Evolutionary conservation across 805 yeast species (phyloP).

Genomic region (Nakazawaea pomicola): DNA sequence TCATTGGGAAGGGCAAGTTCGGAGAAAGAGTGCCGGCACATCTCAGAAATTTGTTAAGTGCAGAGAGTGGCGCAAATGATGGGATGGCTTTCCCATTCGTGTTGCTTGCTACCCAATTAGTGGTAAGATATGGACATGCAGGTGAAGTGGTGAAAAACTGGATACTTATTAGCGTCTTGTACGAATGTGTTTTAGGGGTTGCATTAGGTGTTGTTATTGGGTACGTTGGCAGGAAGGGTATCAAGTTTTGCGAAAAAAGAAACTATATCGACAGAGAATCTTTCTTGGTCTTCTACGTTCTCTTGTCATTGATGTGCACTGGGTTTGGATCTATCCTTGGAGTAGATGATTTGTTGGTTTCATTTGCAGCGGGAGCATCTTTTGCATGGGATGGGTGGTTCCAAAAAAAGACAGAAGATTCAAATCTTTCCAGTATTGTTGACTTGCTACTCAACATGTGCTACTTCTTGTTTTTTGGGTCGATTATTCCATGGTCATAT

Average conservation of each 20-base stretch:
- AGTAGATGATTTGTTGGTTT: slow-evolving; percentile 81
- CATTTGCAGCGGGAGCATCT: slow-evolving; percentile 91
- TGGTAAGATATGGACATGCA: slow-evolving; percentile 60
- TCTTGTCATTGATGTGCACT: slow-evolving; percentile 77
- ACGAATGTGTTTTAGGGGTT: slow-evolving; percentile 79
- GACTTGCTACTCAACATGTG: slow-evolving; percentile 79
- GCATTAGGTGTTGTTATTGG: slow-evolving; percentile 73
- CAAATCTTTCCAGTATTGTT: slow-evolving; percentile 86
- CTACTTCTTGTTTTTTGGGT: slow-evolving; percentile 85
- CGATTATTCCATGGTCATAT: slow-evolving; percentile 83
- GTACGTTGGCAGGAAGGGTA: slow-evolving; percentile 60
- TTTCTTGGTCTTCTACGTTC: slow-evolving; percentile 77
- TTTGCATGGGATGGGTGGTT: slow-evolving; percentile 94
- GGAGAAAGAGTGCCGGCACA: slow-evolving; percentile 93
- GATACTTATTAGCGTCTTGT: slow-evolving; percentile 69
- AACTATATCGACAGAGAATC: slow-evolving; percentile 83
- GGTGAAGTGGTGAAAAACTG: slow-evolving; percentile 74
- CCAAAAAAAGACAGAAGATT: slow-evolving; percentile 73
- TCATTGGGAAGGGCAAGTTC: slow-evolving; percentile 90
- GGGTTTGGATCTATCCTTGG: slow-evolving; percentile 88
- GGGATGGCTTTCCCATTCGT: slow-evolving; percentile 96
- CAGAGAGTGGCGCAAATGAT: slow-evolving; percentile 89
- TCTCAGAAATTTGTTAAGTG: slow-evolving; percentile 73
- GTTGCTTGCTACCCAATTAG: slow-evolving; percentile 59
- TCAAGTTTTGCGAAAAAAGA: slow-evolving; percentile 65